phyloP scores from a whole-genome alignment of 805 yeast genomes.

The Saccharomycopsis lassenensis region DNA sequence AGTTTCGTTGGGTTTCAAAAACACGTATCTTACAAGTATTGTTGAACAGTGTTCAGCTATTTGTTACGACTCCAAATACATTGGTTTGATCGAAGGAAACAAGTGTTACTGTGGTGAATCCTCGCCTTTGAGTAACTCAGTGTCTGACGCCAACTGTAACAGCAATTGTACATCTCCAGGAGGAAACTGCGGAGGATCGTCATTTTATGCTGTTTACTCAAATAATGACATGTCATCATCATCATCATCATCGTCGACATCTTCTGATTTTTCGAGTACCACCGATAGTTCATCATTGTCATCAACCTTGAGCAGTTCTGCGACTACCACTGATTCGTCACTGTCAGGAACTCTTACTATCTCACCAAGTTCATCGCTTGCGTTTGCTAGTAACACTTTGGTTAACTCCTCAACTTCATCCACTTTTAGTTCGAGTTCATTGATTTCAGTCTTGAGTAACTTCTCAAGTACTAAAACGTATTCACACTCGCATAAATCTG shows the following conservation, averaged over 20 bases:
- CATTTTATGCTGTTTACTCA: constrained; percentile 21
- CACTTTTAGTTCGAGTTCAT: constrained; percentile 20
- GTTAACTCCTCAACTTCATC: constrained; percentile 18
- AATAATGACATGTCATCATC: constrained; percentile 10
- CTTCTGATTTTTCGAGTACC: constrained; percentile 1
- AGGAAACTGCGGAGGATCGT: constrained; percentile 30
- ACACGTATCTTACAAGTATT: constrained; percentile 12
- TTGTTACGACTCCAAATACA: constrained; percentile 28
- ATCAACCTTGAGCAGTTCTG: neutral
- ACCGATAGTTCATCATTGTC: constrained; percentile 2
- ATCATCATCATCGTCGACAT: constrained; percentile 4
- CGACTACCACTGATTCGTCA: neutral
- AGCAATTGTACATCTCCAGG: constrained; percentile 25
- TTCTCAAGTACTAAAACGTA: constrained; percentile 5
- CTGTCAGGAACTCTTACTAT: constrained; percentile 4
- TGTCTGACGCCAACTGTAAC: constrained; percentile 23
- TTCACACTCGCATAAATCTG: constrained; percentile 9
- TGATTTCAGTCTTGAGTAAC: constrained; percentile 18
- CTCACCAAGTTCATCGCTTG: constrained; percentile 8
- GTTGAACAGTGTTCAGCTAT: constrained; percentile 13
- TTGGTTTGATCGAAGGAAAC: constrained; percentile 29
- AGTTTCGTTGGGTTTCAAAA: constrained; percentile 14
- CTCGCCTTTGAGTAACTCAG: constrained; percentile 23
- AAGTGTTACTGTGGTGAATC: constrained; percentile 30
- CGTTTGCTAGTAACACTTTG: neutral